Evolutionary conservation across 352 stramenopile genomes (phyloP), one percentile per base, ranked within the genome.

Genomic region (Globisporangium barbulae): DNA sequence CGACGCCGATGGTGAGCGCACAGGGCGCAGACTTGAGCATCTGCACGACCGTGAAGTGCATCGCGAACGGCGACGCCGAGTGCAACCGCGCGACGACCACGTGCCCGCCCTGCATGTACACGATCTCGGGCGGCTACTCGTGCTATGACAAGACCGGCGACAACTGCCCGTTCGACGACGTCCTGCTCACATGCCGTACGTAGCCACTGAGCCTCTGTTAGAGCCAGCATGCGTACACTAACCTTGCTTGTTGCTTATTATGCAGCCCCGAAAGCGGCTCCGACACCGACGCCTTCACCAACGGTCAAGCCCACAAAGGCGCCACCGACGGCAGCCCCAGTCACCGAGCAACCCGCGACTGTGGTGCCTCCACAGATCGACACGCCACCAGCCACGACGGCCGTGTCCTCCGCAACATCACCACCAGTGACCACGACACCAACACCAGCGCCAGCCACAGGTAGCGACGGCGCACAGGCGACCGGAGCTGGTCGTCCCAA

Each of bases 101-200:
- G 10, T 93, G 84, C 50, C 84, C 84, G 8, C 72, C 79, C 2
- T 93, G 84, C 50, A 73, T 93, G 67, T 93, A 93, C 66, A 63
- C 67, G 21, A 80, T 90, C 39, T 71, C 73, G 2, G 76, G 79
- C 22, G 81, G 80, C 57, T 89, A 75, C 65, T 91, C 82, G 21
- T 93, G 84, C 77, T 93, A 91, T 67, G 68, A 69, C 67, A 64
- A 77, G 71, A 64, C 84, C 53, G 62, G 61, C 62, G 68, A 54
- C 67, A 61, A 39, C 25, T 85, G 77, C 48, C 77, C 77, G 54
- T 85, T 75, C 58, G 55, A 60, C 4, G 73, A 83, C 56, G 58
- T 67, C 4, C 55, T 81, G 25, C 59, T 66, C 22, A 65, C 70
- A 30, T 83, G 75, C 44, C 47, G 59, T 71, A 70, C 10, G 68